Base-by-base conservation (phyloP, 202 grass and related monocot species). In the Dendrocalamus latiflorus region DNA sequence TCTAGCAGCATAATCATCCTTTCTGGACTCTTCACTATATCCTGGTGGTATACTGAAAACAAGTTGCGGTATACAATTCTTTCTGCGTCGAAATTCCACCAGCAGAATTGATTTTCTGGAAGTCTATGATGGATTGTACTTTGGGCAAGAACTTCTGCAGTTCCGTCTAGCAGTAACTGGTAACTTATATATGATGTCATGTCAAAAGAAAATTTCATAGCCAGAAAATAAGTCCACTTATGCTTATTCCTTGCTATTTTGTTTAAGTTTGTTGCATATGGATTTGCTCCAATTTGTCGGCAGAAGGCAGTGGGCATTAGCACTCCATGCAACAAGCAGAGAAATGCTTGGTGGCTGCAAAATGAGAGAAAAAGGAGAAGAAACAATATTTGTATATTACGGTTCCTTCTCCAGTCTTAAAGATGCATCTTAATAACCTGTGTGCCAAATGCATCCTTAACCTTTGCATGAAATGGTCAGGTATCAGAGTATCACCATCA, bases 331-430 rank as follows among this genome's bases (percentile, higher is more conserved):
- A 56, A 24, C 68, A 61, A 62, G 20, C 39, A 50, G 42, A 62
- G 11, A 81, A 53, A 70, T 85, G 54, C 25, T 87, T 80, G 76
- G 75, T 84, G 33, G 42, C 17, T 68, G 44, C 6, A 80, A 79
- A 75, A 70, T 61, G 38, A 17, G 22, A 69, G 49, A 15, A 70
- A 76, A 70, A 14, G 45, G 36, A 62, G 6, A 77, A 44, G 33
- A 71, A 69, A 64, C 39, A 59, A 71, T 16, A 58, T 72, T 85
- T 77, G 25, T 81, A 58, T 89, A 85, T 72, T 77, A 72, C 43
- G 48, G 72, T 93, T 91, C 81, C 45, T 62, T 68, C 72, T 77
- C 80, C 90, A 95, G 86, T 87, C 55, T 37, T 28, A 86, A 78
- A 91, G 62, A 91, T 77, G 90, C 88, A 85, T 85, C 65, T 74